Evolutionary conservation across 306 rosid genomes (phyloP).

Genomic region (Dalbergia cochinchinensis): DNA sequence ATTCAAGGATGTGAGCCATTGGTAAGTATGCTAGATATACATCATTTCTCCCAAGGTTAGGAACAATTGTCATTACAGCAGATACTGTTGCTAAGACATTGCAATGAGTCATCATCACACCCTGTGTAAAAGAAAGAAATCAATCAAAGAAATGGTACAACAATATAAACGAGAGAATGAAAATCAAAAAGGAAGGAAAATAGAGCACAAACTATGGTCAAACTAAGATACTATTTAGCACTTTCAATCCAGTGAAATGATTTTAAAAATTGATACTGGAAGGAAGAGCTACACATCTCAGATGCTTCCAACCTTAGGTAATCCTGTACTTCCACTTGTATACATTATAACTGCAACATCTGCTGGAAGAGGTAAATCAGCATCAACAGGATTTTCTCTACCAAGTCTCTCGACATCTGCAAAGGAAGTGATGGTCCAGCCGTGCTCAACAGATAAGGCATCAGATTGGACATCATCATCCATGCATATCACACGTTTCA

Average conservation of each 20-base stretch:
- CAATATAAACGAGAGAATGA: constrained; percentile 25
- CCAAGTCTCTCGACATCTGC: constrained; percentile 73
- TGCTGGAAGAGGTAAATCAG: constrained; percentile 77
- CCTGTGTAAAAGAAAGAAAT: constrained; percentile 59
- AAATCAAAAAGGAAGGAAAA: constrained; percentile 15
- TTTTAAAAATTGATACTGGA: neutral
- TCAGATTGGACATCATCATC: constrained; percentile 70
- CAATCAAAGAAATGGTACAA: neutral
- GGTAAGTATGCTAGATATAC: constrained; percentile 85
- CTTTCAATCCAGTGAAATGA: constrained; percentile 19
- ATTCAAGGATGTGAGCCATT: constrained; percentile 92
- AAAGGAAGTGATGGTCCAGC: constrained; percentile 71
- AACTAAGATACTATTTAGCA: neutral
- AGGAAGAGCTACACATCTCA: constrained; percentile 23
- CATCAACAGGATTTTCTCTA: constrained; percentile 64
- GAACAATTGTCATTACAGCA: constrained; percentile 92
- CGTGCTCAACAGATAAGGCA: constrained; percentile 55
- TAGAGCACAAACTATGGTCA: constrained; percentile 1
- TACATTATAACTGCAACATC: constrained; percentile 94
- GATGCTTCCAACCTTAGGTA: constrained; percentile 78
- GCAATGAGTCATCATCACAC: constrained; percentile 94
- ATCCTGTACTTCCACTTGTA: constrained; percentile 95
- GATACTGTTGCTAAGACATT: constrained; percentile 88
- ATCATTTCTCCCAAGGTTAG: constrained; percentile 75
- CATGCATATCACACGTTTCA: constrained; percentile 80